These are phyloP conservation scores for Coemansia sp. DNA, from an alignment of 192 early-diverging fungal species.

Conservation along the genomic window DNA sequence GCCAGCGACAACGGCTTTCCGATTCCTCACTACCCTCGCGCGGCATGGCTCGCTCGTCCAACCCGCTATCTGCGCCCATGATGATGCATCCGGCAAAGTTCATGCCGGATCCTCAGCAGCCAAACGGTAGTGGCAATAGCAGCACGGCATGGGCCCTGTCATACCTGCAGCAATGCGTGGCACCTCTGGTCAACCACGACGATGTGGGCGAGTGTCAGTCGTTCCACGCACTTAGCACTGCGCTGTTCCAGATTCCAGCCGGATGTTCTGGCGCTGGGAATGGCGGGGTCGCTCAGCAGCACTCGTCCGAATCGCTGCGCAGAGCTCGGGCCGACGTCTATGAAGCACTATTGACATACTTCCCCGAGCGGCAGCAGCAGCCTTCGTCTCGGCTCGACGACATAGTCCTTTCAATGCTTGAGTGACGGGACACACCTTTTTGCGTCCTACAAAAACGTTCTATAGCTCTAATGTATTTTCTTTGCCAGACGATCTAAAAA, in stretches of 20 bases:
- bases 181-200: slow-evolving; percentile 70
- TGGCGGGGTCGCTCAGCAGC: neutral
- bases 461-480: neutral
- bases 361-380: slow-evolving; percentile 41
- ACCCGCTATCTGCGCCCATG: neutral
- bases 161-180: slow-evolving; percentile 77
- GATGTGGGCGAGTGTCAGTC: slow-evolving; percentile 38
- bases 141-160: slow-evolving; percentile 64
- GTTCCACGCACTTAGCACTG: slow-evolving; percentile 55
- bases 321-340: slow-evolving; percentile 37
- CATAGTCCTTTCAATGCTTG: slow-evolving; percentile 12
- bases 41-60: slow-evolving; percentile 8
- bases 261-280: neutral
- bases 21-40: neutral
- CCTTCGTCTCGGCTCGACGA: slow-evolving; percentile 33
- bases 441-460: neutral
- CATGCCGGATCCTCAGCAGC: neutral
- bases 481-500: neutral
- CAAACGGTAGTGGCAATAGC: neutral
- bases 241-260: slow-evolving; percentile 41
- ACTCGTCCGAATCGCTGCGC: slow-evolving; percentile 19
- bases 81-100: neutral
- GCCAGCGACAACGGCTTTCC: slow-evolving; percentile 22
- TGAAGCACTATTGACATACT: slow-evolving; percentile 45
- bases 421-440: neutral